Percentiles rank a stretch among this genome's conserved stretches.
Conservation (phyloP, 2,329 filamentous ascomycete genomes). For the Penicillium sp. region DNA sequence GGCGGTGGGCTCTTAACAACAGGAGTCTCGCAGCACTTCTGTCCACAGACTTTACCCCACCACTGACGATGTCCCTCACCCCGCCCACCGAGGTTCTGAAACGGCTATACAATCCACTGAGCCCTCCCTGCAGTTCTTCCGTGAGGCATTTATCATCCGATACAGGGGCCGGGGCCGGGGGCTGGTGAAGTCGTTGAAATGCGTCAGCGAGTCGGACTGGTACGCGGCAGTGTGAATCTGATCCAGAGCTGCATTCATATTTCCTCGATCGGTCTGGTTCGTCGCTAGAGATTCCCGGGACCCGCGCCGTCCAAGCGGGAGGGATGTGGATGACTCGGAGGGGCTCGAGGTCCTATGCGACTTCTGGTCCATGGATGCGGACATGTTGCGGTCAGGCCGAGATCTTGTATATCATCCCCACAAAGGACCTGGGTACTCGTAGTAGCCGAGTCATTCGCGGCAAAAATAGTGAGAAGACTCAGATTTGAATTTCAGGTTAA, state of each 20-base stretch:
- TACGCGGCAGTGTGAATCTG: constrained; percentile 87
- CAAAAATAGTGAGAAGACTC: not conserved
- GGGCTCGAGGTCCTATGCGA: constrained; percentile 40
- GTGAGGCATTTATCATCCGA: constrained; percentile 65
- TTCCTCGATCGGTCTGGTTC: constrained; percentile 62
- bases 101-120: constrained; percentile 83
- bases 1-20: constrained; percentile 25
- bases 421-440: constrained; percentile 1
- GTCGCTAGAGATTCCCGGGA: constrained; percentile 47
- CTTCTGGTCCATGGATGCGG: constrained; percentile 32
- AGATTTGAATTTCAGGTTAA: not conserved
- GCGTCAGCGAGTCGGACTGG: constrained; percentile 76
- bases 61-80: constrained; percentile 32
- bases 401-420: constrained; percentile 14
- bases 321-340: constrained; percentile 42
- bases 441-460: constrained; percentile 9
- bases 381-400: constrained; percentile 10
- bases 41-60: constrained; percentile 31
- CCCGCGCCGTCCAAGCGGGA: constrained; percentile 44
- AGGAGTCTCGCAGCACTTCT: constrained; percentile 20
- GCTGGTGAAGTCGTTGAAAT: constrained; percentile 82
- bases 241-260: constrained; percentile 71
- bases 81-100: constrained; percentile 76
- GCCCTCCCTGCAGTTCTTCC: constrained; percentile 73
- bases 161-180: constrained; percentile 57